Evolutionary conservation across 2,329 filamentous ascomycete species (phyloP).

Genomic region (Ilyonectria robusta): DNA sequence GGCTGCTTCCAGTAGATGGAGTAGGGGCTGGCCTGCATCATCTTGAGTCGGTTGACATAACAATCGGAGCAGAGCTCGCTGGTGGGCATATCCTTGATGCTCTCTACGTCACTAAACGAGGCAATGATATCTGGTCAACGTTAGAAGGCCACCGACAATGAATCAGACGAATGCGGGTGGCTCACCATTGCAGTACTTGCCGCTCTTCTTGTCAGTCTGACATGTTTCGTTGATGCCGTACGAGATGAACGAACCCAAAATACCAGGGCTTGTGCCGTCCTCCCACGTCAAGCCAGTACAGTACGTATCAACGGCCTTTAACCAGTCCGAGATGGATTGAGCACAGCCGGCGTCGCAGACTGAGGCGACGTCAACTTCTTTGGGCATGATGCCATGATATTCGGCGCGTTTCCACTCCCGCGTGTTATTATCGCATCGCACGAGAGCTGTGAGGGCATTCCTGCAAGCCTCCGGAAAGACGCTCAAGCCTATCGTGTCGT

Average conservation of each 20-base stretch:
- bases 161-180: not conserved
- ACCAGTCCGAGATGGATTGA: conserved; percentile 14
- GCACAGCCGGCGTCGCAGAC: conserved; percentile 22
- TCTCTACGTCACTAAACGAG: conserved; percentile 33
- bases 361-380: conserved; percentile 10
- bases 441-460: conserved; percentile 23
- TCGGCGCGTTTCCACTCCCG: conserved; percentile 4
- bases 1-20: conserved; percentile 17
- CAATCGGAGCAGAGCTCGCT: conserved; percentile 43
- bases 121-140: conserved; percentile 34
- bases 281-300: not conserved
- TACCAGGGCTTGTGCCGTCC: not conserved
- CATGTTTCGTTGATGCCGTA: conserved; percentile 31
- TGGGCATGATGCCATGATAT: conserved; percentile 16
- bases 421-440: conserved; percentile 18
- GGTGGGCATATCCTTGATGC: conserved; percentile 34
- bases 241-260: conserved; percentile 13
- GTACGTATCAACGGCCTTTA: conserved; percentile 8
- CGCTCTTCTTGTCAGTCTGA: conserved; percentile 26
- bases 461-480: conserved; percentile 21
- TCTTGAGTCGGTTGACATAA: conserved; percentile 28
- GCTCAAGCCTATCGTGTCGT: not conserved
- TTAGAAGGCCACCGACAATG: conserved; percentile 5
- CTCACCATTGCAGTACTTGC: conserved; percentile 35
- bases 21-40: conserved; percentile 36